Evolutionary conservation across 2,329 filamentous ascomycete species (phyloP).

Genomic region (Diaporthe humulicola): DNA sequence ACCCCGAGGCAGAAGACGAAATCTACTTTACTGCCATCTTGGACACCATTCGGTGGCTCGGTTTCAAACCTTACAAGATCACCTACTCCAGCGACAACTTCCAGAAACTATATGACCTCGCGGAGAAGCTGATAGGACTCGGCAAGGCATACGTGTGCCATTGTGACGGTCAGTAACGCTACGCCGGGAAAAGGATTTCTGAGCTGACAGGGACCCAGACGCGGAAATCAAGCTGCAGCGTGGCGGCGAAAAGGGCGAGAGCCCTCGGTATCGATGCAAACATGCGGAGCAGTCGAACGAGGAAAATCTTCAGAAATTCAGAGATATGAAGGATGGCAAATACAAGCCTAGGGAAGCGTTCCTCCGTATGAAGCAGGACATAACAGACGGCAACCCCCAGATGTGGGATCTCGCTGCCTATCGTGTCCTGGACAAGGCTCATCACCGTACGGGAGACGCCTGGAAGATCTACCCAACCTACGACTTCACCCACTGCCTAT

Average conservation of each 20-base stretch:
- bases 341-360: constrained; percentile 88
- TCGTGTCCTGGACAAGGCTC: constrained; percentile 77
- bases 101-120: constrained; percentile 86
- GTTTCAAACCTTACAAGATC: constrained; percentile 81
- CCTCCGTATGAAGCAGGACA: constrained; percentile 93
- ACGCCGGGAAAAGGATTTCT: background rate
- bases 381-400: constrained; percentile 86
- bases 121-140: constrained; percentile 83
- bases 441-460: constrained; percentile 83
- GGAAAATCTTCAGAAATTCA: constrained; percentile 85
- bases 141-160: constrained; percentile 88
- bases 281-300: constrained; percentile 83
- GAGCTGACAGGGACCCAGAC: constrained; percentile 54
- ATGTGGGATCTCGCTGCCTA: constrained; percentile 98
- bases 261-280: constrained; percentile 81
- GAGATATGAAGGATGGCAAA: constrained; percentile 91
- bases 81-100: constrained; percentile 95
- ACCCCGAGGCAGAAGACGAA: constrained; percentile 93
- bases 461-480: constrained; percentile 98
- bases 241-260: constrained; percentile 78
- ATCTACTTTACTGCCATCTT: constrained; percentile 90
- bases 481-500: constrained; percentile 91
- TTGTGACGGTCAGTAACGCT: constrained; percentile 64
- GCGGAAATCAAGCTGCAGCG: constrained; percentile 88
- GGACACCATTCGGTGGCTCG: constrained; percentile 89